These are phyloP conservation scores for Pseudozyma tsukubaensis DNA, from an alignment of 1,284 basidiomycete genomes.

Conservation along the genomic window DNA sequence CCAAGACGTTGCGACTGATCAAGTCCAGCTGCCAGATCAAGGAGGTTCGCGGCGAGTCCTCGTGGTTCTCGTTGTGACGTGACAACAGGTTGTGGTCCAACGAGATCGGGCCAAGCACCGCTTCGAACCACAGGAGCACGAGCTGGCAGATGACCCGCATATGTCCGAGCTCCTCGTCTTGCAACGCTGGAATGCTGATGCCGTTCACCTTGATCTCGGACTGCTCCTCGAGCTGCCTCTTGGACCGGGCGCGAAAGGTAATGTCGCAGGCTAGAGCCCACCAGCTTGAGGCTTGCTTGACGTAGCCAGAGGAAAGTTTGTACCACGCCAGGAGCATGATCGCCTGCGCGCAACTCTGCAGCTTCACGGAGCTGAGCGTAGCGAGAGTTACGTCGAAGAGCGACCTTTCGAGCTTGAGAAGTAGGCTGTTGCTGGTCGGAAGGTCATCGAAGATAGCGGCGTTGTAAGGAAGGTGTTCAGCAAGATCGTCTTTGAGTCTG, in stretches of 20 bases:
- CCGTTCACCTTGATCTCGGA: constrained; percentile 25
- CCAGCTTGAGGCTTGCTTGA: constrained; percentile 28
- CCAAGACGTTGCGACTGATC: constrained; percentile 23
- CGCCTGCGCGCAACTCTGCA: constrained; percentile 20
- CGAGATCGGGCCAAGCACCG: constrained; percentile 3
- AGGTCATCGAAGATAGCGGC: not conserved
- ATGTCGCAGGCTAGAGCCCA: constrained; percentile 17
- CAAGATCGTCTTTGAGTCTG: constrained; percentile 1
- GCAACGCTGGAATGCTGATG: constrained; percentile 11
- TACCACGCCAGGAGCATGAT: constrained; percentile 48
- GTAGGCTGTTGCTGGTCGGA: constrained; percentile 5
- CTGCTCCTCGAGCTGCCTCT: constrained; percentile 6
- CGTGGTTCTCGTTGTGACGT: not conserved
- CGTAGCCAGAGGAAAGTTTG: constrained; percentile 21
- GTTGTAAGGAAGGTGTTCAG: not conserved
- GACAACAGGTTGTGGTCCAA: not conserved
- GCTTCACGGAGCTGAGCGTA: not conserved
- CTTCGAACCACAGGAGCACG: constrained; percentile 29
- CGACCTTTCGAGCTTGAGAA: not conserved
- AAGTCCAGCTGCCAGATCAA: constrained; percentile 22
- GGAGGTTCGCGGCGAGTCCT: not conserved
- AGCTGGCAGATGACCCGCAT: constrained; percentile 31
- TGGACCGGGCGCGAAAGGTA: constrained; percentile 8
- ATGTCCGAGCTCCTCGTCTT: constrained; percentile 22
- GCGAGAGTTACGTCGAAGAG: constrained; percentile 12